These are phyloP conservation scores for Piedraia hortae DNA, from an alignment of 2,329 filamentous ascomycete species.

Conservation along the genomic window DNA sequence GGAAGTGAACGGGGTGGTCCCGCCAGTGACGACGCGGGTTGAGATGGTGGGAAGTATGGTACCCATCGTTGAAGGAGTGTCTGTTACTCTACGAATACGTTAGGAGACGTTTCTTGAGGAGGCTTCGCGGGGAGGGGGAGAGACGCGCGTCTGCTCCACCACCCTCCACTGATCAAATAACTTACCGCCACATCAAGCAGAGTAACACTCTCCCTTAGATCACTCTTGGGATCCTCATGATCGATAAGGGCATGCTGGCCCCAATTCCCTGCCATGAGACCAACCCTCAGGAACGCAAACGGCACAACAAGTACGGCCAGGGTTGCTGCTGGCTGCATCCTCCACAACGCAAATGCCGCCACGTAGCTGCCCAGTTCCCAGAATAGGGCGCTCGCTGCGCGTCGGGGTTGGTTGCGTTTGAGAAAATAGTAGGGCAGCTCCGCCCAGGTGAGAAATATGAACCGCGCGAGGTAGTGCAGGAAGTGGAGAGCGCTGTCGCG, in stretches of 20 bases:
- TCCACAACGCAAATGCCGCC: slow-evolving; percentile 22
- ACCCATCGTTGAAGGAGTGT: slow-evolving; percentile 60
- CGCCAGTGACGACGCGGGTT: slow-evolving; percentile 60
- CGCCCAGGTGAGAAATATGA: slow-evolving; percentile 45
- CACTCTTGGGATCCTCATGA: slow-evolving; percentile 43
- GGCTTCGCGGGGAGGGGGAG: no score
- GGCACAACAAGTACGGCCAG: slow-evolving; percentile 40
- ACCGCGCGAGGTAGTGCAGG: slow-evolving; percentile 42
- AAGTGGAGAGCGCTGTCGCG: slow-evolving; percentile 40
- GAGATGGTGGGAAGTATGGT: slow-evolving; percentile 56
- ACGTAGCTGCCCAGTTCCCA: slow-evolving; percentile 34
- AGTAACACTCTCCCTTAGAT: slow-evolving; percentile 55
- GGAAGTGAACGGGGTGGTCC: slow-evolving; percentile 47
- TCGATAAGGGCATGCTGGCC: slow-evolving; percentile 64
- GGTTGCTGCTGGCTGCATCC: slow-evolving; percentile 26
- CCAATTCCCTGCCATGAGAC: slow-evolving; percentile 62
- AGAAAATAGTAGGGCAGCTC: slow-evolving; percentile 51
- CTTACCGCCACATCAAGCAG: slow-evolving; percentile 50
- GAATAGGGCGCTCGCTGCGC: slow-evolving; percentile 27
- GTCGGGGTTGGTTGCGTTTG: slow-evolving; percentile 27
- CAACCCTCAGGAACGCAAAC: slow-evolving; percentile 35
- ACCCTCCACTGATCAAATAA: no score
- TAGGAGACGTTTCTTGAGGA: no score
- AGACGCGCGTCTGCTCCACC: no score
- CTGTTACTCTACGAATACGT: slow-evolving; percentile 58